Evolutionary conservation across 345 rosid genomes (phyloP).

Genomic region (Lepidium sativum): DNA sequence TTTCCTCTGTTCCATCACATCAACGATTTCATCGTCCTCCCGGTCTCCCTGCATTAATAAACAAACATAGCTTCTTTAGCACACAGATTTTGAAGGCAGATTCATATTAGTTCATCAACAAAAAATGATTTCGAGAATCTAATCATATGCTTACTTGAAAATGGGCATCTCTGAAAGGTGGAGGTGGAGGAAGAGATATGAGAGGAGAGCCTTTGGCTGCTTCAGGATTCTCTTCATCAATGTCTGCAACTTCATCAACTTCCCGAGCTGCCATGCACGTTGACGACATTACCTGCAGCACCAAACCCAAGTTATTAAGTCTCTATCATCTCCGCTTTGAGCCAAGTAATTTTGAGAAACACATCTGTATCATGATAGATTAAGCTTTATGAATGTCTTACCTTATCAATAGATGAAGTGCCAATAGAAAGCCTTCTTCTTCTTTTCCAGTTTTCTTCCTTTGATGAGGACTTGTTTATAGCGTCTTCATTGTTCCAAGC

Average conservation of each 20-base stretch:
- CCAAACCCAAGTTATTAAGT: neutral
- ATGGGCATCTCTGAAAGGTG: slow-evolving; percentile 33
- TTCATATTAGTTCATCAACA: neutral
- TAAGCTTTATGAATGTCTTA: neutral
- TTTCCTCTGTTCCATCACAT: slow-evolving; percentile 13
- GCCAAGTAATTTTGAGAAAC: neutral
- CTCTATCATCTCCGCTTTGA: neutral
- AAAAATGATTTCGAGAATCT: neutral
- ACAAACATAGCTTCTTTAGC: neutral
- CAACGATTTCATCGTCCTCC: slow-evolving; percentile 32
- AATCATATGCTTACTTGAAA: slow-evolving; percentile 13
- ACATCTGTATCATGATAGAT: neutral
- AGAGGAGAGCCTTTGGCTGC: slow-evolving; percentile 35
- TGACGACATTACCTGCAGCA: slow-evolving; percentile 36
- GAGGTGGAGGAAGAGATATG: slow-evolving; percentile 42
- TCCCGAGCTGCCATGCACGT: slow-evolving; percentile 69
- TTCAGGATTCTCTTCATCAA: slow-evolving; percentile 43
- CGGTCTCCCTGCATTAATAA: slow-evolving; percentile 27
- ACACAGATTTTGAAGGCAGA: neutral
- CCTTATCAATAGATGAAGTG: slow-evolving; percentile 46
- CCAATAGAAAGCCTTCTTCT: slow-evolving; percentile 39
- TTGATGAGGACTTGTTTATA: slow-evolving; percentile 25
- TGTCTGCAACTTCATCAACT: slow-evolving; percentile 41
- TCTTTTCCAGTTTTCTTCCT: slow-evolving; percentile 43
- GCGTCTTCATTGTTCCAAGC: slow-evolving; percentile 23